Conservation (phyloP, 805 yeast genomes). For the Vanderwaltozyma verrucispora region DNA sequence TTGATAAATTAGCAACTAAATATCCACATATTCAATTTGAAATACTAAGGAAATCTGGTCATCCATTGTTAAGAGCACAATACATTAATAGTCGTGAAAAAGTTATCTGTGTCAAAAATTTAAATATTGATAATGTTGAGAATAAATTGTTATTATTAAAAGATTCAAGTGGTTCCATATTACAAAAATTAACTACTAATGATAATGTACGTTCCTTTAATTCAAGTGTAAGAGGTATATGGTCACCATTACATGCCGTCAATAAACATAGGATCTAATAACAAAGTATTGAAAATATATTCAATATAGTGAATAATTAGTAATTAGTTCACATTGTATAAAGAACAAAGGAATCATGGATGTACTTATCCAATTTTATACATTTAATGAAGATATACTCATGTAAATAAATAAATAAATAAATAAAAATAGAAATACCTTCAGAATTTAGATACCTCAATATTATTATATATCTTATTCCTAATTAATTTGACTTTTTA, state of each 20-base stretch:
- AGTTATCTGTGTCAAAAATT: slow-evolving; percentile 68
- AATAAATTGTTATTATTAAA: slow-evolving; percentile 53
- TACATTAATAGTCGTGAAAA: slow-evolving; percentile 41
- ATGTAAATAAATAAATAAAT: no score
- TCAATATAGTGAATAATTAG: no score
- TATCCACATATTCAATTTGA: slow-evolving; percentile 66
- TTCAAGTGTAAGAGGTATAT: slow-evolving; percentile 83
- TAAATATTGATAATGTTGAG: slow-evolving; percentile 49
- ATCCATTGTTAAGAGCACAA: slow-evolving; percentile 61
- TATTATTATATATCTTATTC: no score
- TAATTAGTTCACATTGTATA: no score
- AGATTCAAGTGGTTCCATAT: slow-evolving; percentile 56
- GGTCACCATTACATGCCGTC: slow-evolving; percentile 85
- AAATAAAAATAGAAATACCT: no score
- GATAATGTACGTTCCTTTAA: slow-evolving; percentile 76
- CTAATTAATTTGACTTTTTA: no score
- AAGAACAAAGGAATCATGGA: no score
- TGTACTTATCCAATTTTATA: no score
- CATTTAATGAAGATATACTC: no score
- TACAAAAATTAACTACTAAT: slow-evolving; percentile 49
- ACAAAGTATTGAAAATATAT: no score
- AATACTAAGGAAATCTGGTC: slow-evolving; percentile 63
- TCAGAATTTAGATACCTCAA: no score
- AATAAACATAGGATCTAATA: slow-evolving; percentile 13
- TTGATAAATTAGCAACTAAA: slow-evolving; percentile 43